Evolutionary conservation across 2,329 filamentous ascomycete genomes (phyloP), one percentile per base, ranked within the genome.

Genomic region (Talaromyces sp.): DNA sequence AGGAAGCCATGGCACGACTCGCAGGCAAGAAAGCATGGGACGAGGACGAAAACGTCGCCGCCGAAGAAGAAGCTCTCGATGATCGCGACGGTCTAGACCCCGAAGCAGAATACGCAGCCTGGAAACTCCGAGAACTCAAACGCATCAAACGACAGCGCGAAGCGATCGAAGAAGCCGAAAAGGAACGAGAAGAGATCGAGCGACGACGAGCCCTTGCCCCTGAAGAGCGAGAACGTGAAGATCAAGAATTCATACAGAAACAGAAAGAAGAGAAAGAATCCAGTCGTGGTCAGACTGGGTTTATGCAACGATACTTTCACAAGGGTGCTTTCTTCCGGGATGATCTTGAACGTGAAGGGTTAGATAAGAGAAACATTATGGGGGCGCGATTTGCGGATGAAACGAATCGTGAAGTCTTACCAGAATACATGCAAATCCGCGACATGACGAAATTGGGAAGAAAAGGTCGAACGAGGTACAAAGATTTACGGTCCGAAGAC

Each of bases 301-400:
- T 88, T 77, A 92, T 98, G 91, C 93, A 97, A 75, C 93, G 93
- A 75, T 99, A 98, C 81, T 93, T 92, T 78, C 95, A 99, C 83
- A 94, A 93, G 80, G 95, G 95, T 58, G 95, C 95, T 17, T 99
- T 98, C 81, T 98, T 92, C 82, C 91, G 90, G 70, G 92, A 93
- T 61, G 91, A 96, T 71, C 85, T 89, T 61, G 87, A 89, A 70
- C 88, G 87, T 17, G 88, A 91, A 68, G 91, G 92, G 0, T 82
- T 97, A 54, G 88, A 91, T 68, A 86, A 89, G 74, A 85, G 95
- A 56, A 91, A 97, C 74, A 84, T 97, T 69, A 96, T 96, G 87
- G 93, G 93, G 15, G 86, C 89, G 1, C 83, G 86, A 60, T 96
- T 95, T 71, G 88, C 86, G 59, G 94, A 98, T 75, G 92, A 97